Conservation (phyloP, 805 yeast genomes). For the Saturnispora serradocipensis region DNA sequence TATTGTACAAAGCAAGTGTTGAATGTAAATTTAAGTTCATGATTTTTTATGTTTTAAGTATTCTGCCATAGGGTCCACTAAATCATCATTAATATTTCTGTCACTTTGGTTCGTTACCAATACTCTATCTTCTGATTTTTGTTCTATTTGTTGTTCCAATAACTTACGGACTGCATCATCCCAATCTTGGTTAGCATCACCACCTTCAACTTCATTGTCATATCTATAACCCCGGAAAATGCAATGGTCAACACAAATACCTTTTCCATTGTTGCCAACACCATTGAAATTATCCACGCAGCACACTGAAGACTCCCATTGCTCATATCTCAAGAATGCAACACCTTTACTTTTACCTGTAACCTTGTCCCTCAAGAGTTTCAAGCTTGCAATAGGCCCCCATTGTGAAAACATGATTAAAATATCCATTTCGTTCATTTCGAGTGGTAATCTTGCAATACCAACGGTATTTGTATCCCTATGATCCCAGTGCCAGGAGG, state of each 20-base stretch:
- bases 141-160: background rate
- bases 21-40: background rate
- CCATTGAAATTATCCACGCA: conserved; percentile 91
- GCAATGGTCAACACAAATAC: conserved; percentile 3
- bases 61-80: conserved; percentile 5
- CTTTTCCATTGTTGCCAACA: background rate
- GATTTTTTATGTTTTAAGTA: conserved; percentile 1
- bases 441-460: conserved; percentile 62
- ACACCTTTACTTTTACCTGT: conserved; percentile 66
- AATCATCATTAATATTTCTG: background rate
- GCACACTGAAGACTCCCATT: conserved; percentile 66
- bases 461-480: conserved; percentile 65
- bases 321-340: conserved; percentile 76
- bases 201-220: conserved; percentile 4
- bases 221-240: conserved; percentile 3
- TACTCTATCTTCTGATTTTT: background rate
- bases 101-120: background rate
- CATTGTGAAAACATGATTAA: conserved; percentile 77
- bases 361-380: conserved; percentile 54
- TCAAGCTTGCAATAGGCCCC: conserved; percentile 75
- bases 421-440: conserved; percentile 66
- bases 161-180: conserved; percentile 2
- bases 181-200: conserved; percentile 9
- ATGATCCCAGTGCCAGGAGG: conserved; percentile 89
- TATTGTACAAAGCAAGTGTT: background rate